Percentiles rank a stretch among this genome's conserved stretches.
Evolutionary conservation across 441 rosid genomes (phyloP).

Genomic region (Populus hybrid): DNA sequence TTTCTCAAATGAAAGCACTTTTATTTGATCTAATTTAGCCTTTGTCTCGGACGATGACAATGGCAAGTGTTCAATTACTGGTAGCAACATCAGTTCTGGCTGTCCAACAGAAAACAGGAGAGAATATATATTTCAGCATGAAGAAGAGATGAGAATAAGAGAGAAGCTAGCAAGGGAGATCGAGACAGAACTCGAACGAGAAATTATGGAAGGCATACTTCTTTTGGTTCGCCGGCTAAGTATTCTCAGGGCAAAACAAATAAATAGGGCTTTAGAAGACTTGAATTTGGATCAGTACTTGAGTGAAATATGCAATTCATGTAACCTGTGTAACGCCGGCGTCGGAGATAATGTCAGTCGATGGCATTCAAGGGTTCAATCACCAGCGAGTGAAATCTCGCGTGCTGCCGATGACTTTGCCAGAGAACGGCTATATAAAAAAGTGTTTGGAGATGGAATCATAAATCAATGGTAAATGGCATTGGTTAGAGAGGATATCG

Average conservation of each 20-base stretch:
- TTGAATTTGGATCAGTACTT: background rate
- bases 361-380: background rate
- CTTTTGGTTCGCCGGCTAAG: constrained; percentile 1
- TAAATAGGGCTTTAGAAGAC: background rate
- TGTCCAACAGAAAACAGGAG: background rate
- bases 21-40: background rate
- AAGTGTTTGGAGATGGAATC: background rate
- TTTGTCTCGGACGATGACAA: background rate
- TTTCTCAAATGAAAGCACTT: constrained; percentile 3
- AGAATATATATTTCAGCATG: background rate
- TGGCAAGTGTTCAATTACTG: background rate
- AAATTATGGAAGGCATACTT: background rate
- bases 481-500: background rate
- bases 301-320: background rate
- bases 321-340: background rate
- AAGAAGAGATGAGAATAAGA: constrained; percentile 4
- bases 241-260: background rate
- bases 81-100: background rate
- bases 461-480: background rate
- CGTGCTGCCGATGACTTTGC: background rate
- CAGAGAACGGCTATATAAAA: background rate
- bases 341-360: background rate
- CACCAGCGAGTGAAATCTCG: background rate
- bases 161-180: constrained; percentile 8
- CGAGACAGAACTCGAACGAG: constrained; percentile 7